Base-by-base conservation (phyloP, 495 filamentous ascomycete genomes). In the Neurospora sp. region DNA sequence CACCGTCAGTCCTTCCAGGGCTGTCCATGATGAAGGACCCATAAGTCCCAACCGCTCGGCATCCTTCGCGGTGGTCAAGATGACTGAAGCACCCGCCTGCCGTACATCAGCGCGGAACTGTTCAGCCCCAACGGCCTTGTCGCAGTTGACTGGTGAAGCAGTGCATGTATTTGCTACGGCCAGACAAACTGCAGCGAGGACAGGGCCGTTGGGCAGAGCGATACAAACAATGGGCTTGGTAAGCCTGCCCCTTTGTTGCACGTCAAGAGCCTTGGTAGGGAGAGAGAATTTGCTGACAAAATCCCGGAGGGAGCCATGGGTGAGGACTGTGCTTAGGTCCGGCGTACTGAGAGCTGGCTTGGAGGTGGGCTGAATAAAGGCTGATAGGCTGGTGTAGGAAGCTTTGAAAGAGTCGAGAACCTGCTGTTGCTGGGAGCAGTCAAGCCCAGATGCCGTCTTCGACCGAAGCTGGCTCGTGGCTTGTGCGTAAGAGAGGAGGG, bases 131-230 rank as follows among this genome's bases (percentile, higher is more conserved):
- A 72, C 78, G 12, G 74, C 76, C 6, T 65, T 65, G 8, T 65
- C 53, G 14, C 78, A 72, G 53, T 79, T 79, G 59, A 83, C 69
- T 8, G 81, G 81, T 22, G 78, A 79, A 41, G 79, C 79, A 12
- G 74, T 80, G 73, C 77, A 83, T 44, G 76, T 78, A 31, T 75
- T 77, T 5, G 81, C 73, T 37, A 79, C 76, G 0, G 80, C 76
- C 16, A 82, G 20, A 40, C 75, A 75, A 2, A 80, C 75, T 17
- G 81, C 69, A 5, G 79, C 81, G 4, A 82, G 73, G 4, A 81
- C 73, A 38, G 76, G 81, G 27, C 81, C 81, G 69, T 81, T 83
- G 35, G 79, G 77, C 0, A 83, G 70, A 38, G 78, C 75, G 59
- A 83, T 77, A 6, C 77, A 79, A 41, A 83, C 76, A 17, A 80